Conservation (phyloP, 2,329 filamentous ascomycete genomes). For the Alternaria triticimaculans region DNA sequence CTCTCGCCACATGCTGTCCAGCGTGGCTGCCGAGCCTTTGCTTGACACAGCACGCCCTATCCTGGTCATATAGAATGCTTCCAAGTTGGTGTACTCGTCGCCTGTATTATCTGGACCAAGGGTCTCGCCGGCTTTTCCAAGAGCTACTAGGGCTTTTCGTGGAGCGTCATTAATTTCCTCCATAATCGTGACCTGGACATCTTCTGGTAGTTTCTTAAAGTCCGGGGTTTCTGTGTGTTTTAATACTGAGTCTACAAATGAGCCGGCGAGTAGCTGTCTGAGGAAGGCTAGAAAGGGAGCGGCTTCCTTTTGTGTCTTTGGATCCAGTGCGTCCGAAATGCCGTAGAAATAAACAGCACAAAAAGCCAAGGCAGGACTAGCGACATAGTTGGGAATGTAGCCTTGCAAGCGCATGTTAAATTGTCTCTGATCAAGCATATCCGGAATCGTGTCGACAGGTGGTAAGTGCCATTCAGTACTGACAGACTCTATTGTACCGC, state of each 20-base stretch:
- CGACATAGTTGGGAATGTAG: conserved; percentile 29
- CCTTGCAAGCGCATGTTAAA: conserved; percentile 36
- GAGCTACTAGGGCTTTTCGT: conserved; percentile 22
- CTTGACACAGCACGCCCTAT: conserved; percentile 36
- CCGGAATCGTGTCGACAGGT: conserved; percentile 11
- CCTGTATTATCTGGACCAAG: conserved; percentile 1
- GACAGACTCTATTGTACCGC: conserved; percentile 25
- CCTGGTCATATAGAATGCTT: conserved; percentile 32
- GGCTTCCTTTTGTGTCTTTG: conserved; percentile 27
- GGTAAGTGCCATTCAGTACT: conserved; percentile 36
- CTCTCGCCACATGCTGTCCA: conserved; percentile 38
- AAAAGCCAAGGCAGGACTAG: conserved; percentile 28
- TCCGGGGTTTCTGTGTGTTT: conserved; percentile 12
- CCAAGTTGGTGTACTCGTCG: conserved; percentile 22
- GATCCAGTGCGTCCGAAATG: conserved; percentile 27
- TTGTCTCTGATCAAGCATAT: conserved; percentile 2
- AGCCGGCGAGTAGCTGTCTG: conserved; percentile 29
- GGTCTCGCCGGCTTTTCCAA: conserved; percentile 14
- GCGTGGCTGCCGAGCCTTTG: conserved; percentile 8
- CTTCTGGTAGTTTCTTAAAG: conserved; percentile 24
- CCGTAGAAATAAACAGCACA: conserved; percentile 42
- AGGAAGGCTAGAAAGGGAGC: conserved; percentile 39
- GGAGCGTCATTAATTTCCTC: conserved; percentile 33
- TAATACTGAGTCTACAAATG: conserved; percentile 22
- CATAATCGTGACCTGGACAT: conserved; percentile 20